phyloP scores from a whole-genome alignment of 1,284 basidiomycete species.

The Rhodotorula sp. region DNA sequence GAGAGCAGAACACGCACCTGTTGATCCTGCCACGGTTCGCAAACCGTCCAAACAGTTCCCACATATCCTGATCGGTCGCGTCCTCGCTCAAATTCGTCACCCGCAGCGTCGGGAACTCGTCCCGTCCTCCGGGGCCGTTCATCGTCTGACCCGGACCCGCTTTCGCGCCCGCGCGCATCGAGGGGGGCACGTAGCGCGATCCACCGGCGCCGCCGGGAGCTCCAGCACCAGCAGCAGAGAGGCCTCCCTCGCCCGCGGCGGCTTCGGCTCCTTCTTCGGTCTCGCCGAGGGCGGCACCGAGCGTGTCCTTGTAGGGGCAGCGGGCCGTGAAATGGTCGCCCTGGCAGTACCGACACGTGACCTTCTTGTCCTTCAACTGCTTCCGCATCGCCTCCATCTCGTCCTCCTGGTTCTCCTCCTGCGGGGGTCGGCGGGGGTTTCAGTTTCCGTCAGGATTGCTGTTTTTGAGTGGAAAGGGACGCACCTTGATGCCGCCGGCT shows the following conservation, averaged over 20 bases:
- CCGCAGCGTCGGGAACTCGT: conserved; percentile 89
- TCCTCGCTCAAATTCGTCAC: conserved; percentile 97
- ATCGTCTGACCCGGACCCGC: conserved; percentile 74
- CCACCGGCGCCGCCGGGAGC: conserved; percentile 49
- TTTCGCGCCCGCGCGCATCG: conserved; percentile 71
- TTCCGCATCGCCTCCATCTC: conserved; percentile 71
- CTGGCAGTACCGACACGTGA: conserved; percentile 91
- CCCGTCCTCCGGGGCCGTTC: conserved; percentile 55
- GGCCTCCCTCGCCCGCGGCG: conserved; percentile 8
- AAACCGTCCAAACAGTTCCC: conserved; percentile 72
- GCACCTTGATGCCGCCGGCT: conserved; percentile 73
- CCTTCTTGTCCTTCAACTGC: conserved; percentile 72
- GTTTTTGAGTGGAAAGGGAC: not conserved
- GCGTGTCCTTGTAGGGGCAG: conserved; percentile 95
- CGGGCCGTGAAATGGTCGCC: conserved; percentile 97
- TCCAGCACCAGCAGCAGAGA: conserved; percentile 19
- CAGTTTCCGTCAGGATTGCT: too few species aligned
- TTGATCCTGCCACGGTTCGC: conserved; percentile 55
- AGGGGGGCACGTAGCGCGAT: conserved; percentile 91
- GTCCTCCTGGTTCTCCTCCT: conserved; percentile 48
- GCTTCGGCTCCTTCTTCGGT: conserved; percentile 5
- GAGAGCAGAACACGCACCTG: conserved; percentile 58
- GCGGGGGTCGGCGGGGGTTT: too few species aligned
- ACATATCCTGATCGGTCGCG: conserved; percentile 89
- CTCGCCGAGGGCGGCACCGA: conserved; percentile 64